These are phyloP conservation scores for Ogataea parapolymorpha DNA, from an alignment of 805 yeast genomes.

Conservation along the genomic window DNA sequence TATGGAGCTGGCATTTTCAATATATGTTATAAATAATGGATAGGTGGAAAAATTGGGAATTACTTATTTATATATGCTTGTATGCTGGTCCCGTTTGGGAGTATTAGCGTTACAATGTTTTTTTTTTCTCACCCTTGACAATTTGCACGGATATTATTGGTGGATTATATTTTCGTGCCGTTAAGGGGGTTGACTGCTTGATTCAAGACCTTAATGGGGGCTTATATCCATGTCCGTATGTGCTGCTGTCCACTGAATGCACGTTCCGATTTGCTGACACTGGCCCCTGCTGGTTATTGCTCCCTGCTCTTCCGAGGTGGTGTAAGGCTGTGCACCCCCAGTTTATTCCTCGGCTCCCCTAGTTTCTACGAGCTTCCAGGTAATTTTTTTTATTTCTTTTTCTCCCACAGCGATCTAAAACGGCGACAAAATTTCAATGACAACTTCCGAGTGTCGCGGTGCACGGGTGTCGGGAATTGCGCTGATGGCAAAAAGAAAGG, in stretches of 20 bases:
- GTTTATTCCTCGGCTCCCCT: background rate
- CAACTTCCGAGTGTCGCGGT: background rate
- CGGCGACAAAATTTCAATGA: background rate
- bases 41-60: constrained; percentile 8
- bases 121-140: constrained; percentile 15
- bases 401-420: background rate
- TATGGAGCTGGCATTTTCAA: constrained; percentile 40
- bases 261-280: too few relatives aligned
- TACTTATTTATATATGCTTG: constrained; percentile 3
- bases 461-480: constrained; percentile 8
- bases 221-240: too few relatives aligned
- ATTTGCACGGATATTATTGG: constrained; percentile 13
- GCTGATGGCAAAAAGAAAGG: constrained; percentile 10
- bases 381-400: background rate
- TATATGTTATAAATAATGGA: constrained; percentile 5
- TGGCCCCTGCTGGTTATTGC: too few relatives aligned
- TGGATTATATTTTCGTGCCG: background rate
- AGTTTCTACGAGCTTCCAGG: background rate
- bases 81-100: constrained; percentile 6
- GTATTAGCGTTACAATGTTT: constrained; percentile 1
- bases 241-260: too few relatives aligned
- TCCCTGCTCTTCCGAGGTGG: background rate
- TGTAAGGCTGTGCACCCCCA: constrained; percentile 3
- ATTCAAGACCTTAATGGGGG: too few relatives aligned
- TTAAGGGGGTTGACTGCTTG: too few relatives aligned